A percentile compares a stretch with the other conserved stretches of the same genome.
phyloP scores from a whole-genome alignment of 1,284 basidiomycete genomes.

The Cryptococcus wingfieldii region DNA sequence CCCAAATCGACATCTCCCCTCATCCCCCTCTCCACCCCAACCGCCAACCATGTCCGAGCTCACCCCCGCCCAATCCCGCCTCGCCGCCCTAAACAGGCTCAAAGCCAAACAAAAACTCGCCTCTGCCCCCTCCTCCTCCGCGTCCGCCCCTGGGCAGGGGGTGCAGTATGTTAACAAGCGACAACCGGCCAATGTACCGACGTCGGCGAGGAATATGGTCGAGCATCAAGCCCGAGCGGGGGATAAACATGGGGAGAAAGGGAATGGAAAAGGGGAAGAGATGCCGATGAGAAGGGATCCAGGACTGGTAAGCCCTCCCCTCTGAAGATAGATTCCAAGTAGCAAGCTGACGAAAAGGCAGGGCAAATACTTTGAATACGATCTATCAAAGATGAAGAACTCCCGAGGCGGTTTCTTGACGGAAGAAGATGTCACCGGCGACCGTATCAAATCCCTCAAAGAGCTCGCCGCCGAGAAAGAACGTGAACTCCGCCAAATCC shows the following conservation, averaged over 20 bases:
- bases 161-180: constrained; percentile 34
- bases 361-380: constrained; percentile 87
- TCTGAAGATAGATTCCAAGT: background rate
- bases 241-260: constrained; percentile 5
- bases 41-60: constrained; percentile 8
- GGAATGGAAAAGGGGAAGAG: background rate
- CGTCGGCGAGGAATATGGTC: constrained; percentile 40
- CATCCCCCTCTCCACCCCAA: background rate
- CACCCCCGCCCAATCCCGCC: constrained; percentile 38
- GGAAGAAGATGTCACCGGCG: constrained; percentile 55
- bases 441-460: constrained; percentile 57
- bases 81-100: constrained; percentile 47
- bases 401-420: constrained; percentile 80
- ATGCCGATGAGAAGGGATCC: constrained; percentile 43
- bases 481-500: constrained; percentile 61
- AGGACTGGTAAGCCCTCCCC: constrained; percentile 29
- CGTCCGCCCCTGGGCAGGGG: background rate
- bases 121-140: constrained; percentile 7
- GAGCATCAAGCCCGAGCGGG: constrained; percentile 25
- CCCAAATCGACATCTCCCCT: background rate
- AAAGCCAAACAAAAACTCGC: constrained; percentile 42
- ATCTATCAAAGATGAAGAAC: constrained; percentile 89
- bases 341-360: constrained; percentile 6
- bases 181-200: constrained; percentile 21
- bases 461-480: constrained; percentile 69